Evolutionary conservation across 2,329 filamentous ascomycete species (phyloP).

Genomic region (Fusarium graminum): DNA sequence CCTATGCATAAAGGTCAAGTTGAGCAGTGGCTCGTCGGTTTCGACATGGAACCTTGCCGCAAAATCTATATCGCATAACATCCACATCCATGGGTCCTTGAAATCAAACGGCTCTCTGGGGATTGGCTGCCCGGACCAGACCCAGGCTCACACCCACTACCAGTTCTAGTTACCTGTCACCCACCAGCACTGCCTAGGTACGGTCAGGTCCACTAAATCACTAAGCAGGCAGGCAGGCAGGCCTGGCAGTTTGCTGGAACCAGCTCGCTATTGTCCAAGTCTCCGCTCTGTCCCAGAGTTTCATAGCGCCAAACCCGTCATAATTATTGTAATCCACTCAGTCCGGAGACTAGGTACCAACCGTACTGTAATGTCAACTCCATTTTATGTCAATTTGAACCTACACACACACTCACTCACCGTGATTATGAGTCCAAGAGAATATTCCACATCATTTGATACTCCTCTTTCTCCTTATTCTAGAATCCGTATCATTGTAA

Average conservation of each 20-base stretch:
- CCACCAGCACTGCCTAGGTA: neutral
- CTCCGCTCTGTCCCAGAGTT: neutral
- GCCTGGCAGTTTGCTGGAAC: no score
- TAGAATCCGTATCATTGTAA: no score
- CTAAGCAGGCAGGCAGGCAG: constrained; percentile 3
- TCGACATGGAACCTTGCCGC: neutral
- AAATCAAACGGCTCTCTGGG: constrained; percentile 7
- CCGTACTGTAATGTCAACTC: constrained; percentile 2
- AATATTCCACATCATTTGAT: neutral
- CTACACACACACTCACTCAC: neutral
- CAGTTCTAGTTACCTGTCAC: neutral
- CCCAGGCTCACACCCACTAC: neutral
- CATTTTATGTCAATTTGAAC: neutral
- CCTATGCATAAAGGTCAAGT: neutral
- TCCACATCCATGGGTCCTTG: neutral
- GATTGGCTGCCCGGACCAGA: constrained; percentile 4
- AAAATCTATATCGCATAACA: constrained; percentile 17
- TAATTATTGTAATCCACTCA: neutral
- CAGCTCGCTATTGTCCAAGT: neutral
- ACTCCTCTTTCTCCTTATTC: neutral
- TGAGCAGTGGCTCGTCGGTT: neutral
- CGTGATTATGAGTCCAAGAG: neutral
- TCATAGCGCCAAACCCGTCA: constrained; percentile 1
- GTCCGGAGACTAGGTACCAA: constrained; percentile 4
- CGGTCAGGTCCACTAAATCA: neutral